A percentile compares a stretch with the other conserved stretches of the same genome.
These are phyloP conservation scores for Aspergillus carbonarius DNA, from an alignment of 2,329 filamentous ascomycete genomes.

Conservation along the genomic window DNA sequence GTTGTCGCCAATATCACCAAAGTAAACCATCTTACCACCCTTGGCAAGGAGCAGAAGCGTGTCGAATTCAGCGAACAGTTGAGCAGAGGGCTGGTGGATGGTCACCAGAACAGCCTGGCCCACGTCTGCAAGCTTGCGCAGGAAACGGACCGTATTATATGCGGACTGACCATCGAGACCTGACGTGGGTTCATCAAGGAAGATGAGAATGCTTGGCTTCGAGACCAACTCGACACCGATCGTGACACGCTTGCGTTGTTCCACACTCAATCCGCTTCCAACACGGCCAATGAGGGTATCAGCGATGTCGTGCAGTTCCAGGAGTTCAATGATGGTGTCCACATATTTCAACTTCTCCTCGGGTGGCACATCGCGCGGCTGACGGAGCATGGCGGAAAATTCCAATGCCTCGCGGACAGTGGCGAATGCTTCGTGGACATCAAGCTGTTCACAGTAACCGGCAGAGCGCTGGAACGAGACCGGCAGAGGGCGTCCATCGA, in stretches of 20 bases:
- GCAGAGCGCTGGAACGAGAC: slow-evolving; percentile 65
- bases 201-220: slow-evolving; percentile 65
- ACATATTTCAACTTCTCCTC: slow-evolving; percentile 65
- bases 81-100: slow-evolving; percentile 67
- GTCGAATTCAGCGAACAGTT: slow-evolving; percentile 68
- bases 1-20: slow-evolving; percentile 65
- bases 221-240: slow-evolving; percentile 72
- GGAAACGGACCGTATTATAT: slow-evolving; percentile 64
- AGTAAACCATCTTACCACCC: slow-evolving; percentile 70
- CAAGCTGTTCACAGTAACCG: slow-evolving; percentile 68
- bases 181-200: slow-evolving; percentile 69
- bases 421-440: slow-evolving; percentile 65
- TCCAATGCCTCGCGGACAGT: slow-evolving; percentile 66
- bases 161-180: slow-evolving; percentile 68
- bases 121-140: slow-evolving; percentile 63
- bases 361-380: slow-evolving; percentile 51
- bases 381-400: slow-evolving; percentile 64
- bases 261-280: slow-evolving; percentile 54
- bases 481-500: slow-evolving; percentile 61
- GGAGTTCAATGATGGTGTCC: slow-evolving; percentile 61
- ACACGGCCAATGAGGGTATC: slow-evolving; percentile 59
- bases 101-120: slow-evolving; percentile 70
- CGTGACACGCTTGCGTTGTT: slow-evolving; percentile 67
- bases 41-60: slow-evolving; percentile 66
- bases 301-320: slow-evolving; percentile 63